Conservation (phyloP, 495 filamentous ascomycete genomes). For the Apiosordaria backusii region DNA sequence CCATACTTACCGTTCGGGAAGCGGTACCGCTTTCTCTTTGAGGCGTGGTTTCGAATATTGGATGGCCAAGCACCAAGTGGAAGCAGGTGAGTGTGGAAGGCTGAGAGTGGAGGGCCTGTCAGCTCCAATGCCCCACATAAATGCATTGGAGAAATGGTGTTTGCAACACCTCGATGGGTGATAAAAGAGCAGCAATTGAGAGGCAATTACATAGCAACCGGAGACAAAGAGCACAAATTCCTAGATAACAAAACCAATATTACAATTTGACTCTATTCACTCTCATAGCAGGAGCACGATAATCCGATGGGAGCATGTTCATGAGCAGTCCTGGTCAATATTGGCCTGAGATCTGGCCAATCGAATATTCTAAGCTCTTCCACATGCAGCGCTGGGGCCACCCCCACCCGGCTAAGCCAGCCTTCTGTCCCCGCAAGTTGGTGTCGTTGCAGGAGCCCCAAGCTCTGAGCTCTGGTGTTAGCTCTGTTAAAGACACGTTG, state of each 20-base stretch:
- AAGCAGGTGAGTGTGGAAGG: background rate
- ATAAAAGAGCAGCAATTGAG: background rate
- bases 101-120: background rate
- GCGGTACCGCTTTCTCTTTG: background rate
- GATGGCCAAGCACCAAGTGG: background rate
- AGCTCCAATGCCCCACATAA: background rate
- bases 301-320: background rate
- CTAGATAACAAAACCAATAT: background rate
- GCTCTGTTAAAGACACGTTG: conserved; percentile 36
- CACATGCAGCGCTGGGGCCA: conserved; percentile 20
- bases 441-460: conserved; percentile 13
- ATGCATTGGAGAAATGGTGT: background rate
- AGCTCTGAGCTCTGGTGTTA: conserved; percentile 22
- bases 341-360: conserved; percentile 7
- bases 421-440: conserved; percentile 24
- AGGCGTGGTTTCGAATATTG: background rate
- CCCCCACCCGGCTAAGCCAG: conserved; percentile 16
- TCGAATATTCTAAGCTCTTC: conserved; percentile 24
- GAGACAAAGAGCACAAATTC: background rate
- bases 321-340: background rate
- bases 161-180: background rate
- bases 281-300: background rate
- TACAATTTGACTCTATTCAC: background rate
- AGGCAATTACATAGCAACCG: background rate
- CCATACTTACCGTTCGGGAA: background rate